Evolutionary conservation across 768 basidiomycete species (phyloP), one percentile per base, ranked within the genome.

Genomic region (Collybiopsis luxurians): DNA sequence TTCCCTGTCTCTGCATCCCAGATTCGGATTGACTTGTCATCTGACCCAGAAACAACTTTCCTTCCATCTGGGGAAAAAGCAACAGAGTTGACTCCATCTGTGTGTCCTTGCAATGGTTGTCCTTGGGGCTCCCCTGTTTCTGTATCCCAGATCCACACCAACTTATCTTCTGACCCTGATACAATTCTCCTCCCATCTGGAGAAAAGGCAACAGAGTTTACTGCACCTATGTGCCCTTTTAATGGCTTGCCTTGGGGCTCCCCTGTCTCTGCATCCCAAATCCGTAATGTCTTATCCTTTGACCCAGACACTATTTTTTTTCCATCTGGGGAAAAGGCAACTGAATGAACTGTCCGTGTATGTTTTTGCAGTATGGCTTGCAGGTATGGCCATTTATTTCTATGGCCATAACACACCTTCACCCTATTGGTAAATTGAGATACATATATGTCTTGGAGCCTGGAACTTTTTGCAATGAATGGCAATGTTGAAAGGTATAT

Each of bases 181-280:
- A 49, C 55, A 40, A 60, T 49, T 39, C 47, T 31, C 38, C 6
- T 45, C 13, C 59, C 56, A 58, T 60, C 42, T 15, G 50, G 31
- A 38, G 59, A 60, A 31, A 60, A 53, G 7, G 51, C 28, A 28
- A 58, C 56, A 21, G 50, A 60, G 17, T 5, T 45, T 27, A 53
- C 40, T 5, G 23, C 13, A 21, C 48, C 28, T 31, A 12, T 19
- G 31, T 51, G 49, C 15, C 49, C 60, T 24, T 40, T 43, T n/a
- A 68, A 52, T 26, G 61, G 62, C 42, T 40, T 52, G 12, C 10
- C 39, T 23, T 59, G 45, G 12, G 30, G 24, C 4, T 42, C 27
- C 1, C 81, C 80, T 9, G 73, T 73, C 28, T 65, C 62, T 10
- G 79, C 66, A 62, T 82, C 80, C 82, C 82, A 84, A 10, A 83